Percentiles rank a stretch among this genome's conserved stretches.
Evolutionary conservation across 805 yeast species (phyloP).

Genomic region (Metschnikowia matae): DNA sequence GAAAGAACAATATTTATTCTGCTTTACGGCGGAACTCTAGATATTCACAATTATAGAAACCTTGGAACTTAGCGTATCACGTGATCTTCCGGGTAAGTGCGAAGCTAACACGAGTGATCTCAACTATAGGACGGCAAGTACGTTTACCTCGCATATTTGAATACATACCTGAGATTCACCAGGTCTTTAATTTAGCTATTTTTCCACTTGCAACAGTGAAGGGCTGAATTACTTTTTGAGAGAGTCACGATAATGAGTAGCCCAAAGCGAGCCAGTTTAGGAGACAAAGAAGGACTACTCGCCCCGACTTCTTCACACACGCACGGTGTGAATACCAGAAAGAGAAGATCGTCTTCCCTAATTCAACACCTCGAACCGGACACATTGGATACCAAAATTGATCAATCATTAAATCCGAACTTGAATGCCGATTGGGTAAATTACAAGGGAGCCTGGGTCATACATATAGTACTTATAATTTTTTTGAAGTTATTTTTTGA

Average conservation of each 20-base stretch:
- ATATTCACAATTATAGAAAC: not conserved
- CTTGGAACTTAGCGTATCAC: not conserved
- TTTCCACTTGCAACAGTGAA: not conserved
- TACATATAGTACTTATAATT: constrained; percentile 79
- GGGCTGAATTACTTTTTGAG: not conserved
- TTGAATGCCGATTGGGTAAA: constrained; percentile 96
- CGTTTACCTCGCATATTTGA: not conserved
- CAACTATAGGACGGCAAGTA: constrained; percentile 1
- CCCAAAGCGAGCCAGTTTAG: constrained; percentile 14
- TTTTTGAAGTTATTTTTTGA: constrained; percentile 74
- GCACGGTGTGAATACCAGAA: constrained; percentile 23
- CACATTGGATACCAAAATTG: constrained; percentile 84
- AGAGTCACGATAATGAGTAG: constrained; percentile 11
- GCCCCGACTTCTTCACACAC: constrained; percentile 20
- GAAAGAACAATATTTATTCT: no score
- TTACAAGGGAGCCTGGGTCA: constrained; percentile 93
- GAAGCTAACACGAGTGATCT: constrained; percentile 2
- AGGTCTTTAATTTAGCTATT: not conserved
- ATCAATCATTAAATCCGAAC: constrained; percentile 84
- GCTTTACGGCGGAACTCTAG: no score
- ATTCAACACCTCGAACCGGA: constrained; percentile 92
- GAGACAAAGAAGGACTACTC: constrained; percentile 17
- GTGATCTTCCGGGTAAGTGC: constrained; percentile 4
- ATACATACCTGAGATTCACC: not conserved
- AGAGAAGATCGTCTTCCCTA: constrained; percentile 80